Conservation (phyloP, 805 yeast genomes). For the Metschnikowia borealis region DNA sequence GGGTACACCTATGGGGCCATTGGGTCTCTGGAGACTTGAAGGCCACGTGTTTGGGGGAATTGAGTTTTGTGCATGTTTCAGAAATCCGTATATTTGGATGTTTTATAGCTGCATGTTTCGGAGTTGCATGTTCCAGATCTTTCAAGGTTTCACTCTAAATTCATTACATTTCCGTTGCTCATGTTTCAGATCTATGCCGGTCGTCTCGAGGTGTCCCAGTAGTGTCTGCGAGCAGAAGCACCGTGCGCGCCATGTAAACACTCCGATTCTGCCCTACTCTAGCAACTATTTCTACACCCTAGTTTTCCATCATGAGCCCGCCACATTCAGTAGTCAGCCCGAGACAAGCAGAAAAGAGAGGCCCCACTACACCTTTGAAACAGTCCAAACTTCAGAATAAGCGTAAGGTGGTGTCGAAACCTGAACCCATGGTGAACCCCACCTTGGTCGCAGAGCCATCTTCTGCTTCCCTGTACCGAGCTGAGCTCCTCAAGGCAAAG, state of each 20-base stretch:
- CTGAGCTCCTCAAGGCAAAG: slow-evolving; percentile 21
- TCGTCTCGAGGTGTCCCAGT: not conserved
- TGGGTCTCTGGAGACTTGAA: no score
- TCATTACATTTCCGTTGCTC: not conserved
- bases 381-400: slow-evolving; percentile 23
- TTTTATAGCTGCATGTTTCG: no score
- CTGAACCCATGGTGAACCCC: slow-evolving; percentile 3
- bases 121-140: no score
- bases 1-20: not conserved
- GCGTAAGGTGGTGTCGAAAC: slow-evolving; percentile 16
- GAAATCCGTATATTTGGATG: no score
- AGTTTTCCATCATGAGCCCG: not conserved
- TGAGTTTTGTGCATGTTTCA: no score
- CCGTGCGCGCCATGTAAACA: not conserved
- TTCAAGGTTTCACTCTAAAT: no score
- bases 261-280: not conserved
- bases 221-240: not conserved
- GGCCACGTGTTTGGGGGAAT: not conserved
- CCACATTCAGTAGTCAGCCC: slow-evolving; percentile 6
- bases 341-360: slow-evolving; percentile 23
- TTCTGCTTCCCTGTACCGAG: slow-evolving; percentile 5
- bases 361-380: slow-evolving; percentile 35
- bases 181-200: not conserved
- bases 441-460: slow-evolving; percentile 4
- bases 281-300: no score